Evolutionary conservation across 2,329 filamentous ascomycete genomes (phyloP), one percentile per base, ranked within the genome.

Genomic region (Colletotrichum gigasporum): DNA sequence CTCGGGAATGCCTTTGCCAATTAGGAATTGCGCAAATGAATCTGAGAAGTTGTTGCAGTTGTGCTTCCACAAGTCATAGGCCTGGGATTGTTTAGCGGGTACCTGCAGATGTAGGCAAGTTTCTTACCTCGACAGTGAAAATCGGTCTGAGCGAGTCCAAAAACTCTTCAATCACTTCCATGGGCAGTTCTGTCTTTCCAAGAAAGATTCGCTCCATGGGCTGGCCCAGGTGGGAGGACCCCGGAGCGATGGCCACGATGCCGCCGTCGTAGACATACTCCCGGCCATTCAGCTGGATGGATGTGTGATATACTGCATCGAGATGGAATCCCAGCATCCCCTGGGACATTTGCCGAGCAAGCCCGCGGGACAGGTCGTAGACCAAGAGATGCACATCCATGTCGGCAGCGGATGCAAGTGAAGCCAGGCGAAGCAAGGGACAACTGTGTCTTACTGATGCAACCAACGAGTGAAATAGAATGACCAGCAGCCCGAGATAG

Each of bases 11-110:
- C 93, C 92, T 70, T 90, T 91, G 20, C 96, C 95, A 1, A 97
- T 82, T 0, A 98, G 82, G 68, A 98, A 98, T 76, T 92, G 96
- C 67, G 93, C 83, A 69, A 98, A 90, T 66, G 97, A 94, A 73
- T 98, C 95, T 3, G 92, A 93, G 77, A 98, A 99, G 77, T 97
- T 97, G 80, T 98, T 99, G 82, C 95, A 98, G 75, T 99, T 99
- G 78, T 97, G 94, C 71, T 80, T 92, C 75, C 87, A 97, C 5
- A 97, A 81, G 73, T 97, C 93, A 73, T 98, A 98, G 1, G 92
- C 91, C 87, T 93, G 68, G 16, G 8, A n/a, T 28, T 24, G 24
- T 12, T 41, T n/a, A 39, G n/a, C 9, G 16, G 14, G 7, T 20
- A 2, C 3, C 11, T 14, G 34, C n/a, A 10, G 11, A 14, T 22